A percentile compares a stretch with the other conserved stretches of the same genome.
phyloP scores from a whole-genome alignment of 2,329 filamentous ascomycete genomes.

The Phyllosticta capitalensis region DNA sequence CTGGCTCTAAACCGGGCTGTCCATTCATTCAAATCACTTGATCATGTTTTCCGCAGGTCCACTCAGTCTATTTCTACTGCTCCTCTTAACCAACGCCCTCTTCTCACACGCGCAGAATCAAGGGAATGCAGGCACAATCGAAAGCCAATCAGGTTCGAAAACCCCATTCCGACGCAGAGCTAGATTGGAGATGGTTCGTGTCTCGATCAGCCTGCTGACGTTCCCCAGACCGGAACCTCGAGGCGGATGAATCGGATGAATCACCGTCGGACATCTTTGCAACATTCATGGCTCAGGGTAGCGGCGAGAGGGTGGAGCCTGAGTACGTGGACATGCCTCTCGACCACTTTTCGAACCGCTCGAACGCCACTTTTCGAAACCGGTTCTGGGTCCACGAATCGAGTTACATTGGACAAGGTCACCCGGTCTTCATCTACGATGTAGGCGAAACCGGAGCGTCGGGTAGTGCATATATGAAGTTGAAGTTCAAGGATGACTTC shows the following conservation, averaged over 20 bases:
- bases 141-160: too few relatives aligned
- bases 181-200: too few relatives aligned
- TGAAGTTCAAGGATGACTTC: neutral
- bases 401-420: slow-evolving; percentile 25
- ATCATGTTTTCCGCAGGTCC: neutral
- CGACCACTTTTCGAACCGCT: slow-evolving; percentile 24
- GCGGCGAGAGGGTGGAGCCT: neutral
- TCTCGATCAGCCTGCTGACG: too few relatives aligned
- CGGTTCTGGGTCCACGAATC: slow-evolving; percentile 27
- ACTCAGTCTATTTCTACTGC: neutral
- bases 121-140: too few relatives aligned
- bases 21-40: neutral
- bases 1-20: neutral
- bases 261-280: too few relatives aligned
- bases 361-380: slow-evolving; percentile 25
- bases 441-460: slow-evolving; percentile 25
- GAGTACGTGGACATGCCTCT: slow-evolving; percentile 29
- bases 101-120: neutral
- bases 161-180: too few relatives aligned
- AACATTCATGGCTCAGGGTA: too few relatives aligned
- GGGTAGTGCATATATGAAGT: neutral
- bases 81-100: neutral
- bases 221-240: too few relatives aligned
- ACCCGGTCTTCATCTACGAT: slow-evolving; percentile 31
- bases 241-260: too few relatives aligned